These are phyloP conservation scores for Rosa persica DNA, from an alignment of 306 rosid genomes.

Conservation along the genomic window DNA sequence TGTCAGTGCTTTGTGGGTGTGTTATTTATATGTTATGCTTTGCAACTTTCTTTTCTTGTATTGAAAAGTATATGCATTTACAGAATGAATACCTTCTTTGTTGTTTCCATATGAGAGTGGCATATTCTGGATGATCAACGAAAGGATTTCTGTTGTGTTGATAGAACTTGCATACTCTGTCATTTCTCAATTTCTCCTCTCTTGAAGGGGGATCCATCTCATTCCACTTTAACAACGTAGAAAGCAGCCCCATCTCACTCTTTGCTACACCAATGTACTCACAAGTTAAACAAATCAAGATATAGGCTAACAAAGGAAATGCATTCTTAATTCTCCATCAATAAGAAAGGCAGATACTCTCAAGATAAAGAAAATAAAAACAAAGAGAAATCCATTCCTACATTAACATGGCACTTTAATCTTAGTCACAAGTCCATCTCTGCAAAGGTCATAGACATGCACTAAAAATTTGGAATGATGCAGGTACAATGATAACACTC, in stretches of 20 bases:
- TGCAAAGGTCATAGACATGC: background rate
- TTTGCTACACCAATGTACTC: background rate
- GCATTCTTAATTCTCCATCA: background rate
- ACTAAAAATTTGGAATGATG: background rate
- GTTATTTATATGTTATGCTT: background rate
- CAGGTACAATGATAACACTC: background rate
- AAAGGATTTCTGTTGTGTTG: slow-evolving; percentile 77
- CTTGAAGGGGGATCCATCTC: slow-evolving; percentile 73
- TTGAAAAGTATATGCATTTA: background rate
- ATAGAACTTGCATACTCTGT: slow-evolving; percentile 68
- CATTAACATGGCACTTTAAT: background rate
- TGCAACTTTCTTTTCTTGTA: background rate
- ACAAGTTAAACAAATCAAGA: background rate
- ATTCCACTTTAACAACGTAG: slow-evolving; percentile 68
- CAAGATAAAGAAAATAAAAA: background rate
- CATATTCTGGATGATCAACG: slow-evolving; percentile 71
- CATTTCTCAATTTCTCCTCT: slow-evolving; percentile 71
- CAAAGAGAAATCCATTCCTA: background rate
- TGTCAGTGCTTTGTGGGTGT: background rate
- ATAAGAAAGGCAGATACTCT: background rate
- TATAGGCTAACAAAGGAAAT: background rate
- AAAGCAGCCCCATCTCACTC: slow-evolving; percentile 71
- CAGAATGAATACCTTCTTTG: slow-evolving; percentile 8
- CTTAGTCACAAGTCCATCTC: background rate
- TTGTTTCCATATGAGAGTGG: slow-evolving; percentile 49